These are phyloP conservation scores for Liquidambar formosana DNA, from an alignment of 164 flowering plant species.

Conservation along the genomic window DNA sequence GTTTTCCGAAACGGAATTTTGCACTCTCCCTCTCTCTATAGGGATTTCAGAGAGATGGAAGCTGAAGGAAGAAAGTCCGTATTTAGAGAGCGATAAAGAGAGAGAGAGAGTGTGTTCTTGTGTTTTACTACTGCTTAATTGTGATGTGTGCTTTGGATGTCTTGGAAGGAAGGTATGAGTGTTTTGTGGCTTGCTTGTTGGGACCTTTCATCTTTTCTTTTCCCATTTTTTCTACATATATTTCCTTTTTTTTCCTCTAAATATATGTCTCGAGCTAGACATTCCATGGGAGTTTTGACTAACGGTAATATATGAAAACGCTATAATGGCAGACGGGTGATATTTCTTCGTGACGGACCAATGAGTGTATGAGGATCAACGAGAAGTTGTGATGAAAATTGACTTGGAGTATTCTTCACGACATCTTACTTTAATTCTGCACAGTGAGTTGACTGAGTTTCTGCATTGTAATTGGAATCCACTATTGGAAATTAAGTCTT, in stretches of 20 bases:
- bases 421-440: too few relatives aligned
- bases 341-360: not conserved
- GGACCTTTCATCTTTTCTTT: not conserved
- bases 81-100: not conserved
- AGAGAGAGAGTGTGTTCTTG: constrained; percentile 4
- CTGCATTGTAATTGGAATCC: too few relatives aligned
- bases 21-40: too few relatives aligned
- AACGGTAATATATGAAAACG: not conserved
- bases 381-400: too few relatives aligned
- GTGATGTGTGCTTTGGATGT: constrained; percentile 34
- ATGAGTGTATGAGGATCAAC: not conserved
- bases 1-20: not conserved
- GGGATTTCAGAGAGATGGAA: not conserved
- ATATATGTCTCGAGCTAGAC: not conserved
- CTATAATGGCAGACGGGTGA: not conserved
- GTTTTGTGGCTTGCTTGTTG: not conserved
- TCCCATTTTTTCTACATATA: not conserved
- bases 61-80: constrained; percentile 1
- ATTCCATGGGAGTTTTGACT: not conserved
- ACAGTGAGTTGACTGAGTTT: too few relatives aligned
- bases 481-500: too few relatives aligned
- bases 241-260: too few relatives aligned
- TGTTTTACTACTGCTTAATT: constrained; percentile 1
- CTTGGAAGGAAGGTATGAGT: constrained; percentile 53
- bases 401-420: too few relatives aligned